Evolutionary conservation across 495 filamentous ascomycete species (phyloP).

Genomic region (Pseudomonodictys pantanalensis): DNA sequence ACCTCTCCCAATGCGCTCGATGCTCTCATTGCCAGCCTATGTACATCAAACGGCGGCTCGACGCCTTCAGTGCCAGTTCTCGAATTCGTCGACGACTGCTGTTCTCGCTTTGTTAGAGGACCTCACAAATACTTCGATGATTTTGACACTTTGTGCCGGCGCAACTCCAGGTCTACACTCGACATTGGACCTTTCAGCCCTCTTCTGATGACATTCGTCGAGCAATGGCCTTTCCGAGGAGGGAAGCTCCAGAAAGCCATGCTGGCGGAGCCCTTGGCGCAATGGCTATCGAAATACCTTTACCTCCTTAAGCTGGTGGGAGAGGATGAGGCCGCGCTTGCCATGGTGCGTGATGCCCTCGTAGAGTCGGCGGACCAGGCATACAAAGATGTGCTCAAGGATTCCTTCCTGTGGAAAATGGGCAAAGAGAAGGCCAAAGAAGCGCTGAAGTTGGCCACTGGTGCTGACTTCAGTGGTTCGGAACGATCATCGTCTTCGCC

Average conservation of each 20-base stretch:
- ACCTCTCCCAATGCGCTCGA: constrained; percentile 49
- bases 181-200: constrained; percentile 44
- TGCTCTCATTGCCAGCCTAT: constrained; percentile 53
- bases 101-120: constrained; percentile 63
- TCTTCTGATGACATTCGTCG: constrained; percentile 61
- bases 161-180: background rate
- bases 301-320: constrained; percentile 47
- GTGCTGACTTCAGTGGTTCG: constrained; percentile 28
- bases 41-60: constrained; percentile 27
- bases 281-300: constrained; percentile 56
- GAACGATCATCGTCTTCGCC: constrained; percentile 14
- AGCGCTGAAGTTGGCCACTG: constrained; percentile 14
- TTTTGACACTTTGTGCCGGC: constrained; percentile 30
- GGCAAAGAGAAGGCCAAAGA: constrained; percentile 26
- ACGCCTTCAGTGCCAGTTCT: constrained; percentile 43
- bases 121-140: constrained; percentile 68
- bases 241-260: constrained; percentile 43
- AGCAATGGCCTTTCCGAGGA: constrained; percentile 71
- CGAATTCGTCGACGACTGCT: constrained; percentile 77
- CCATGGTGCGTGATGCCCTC: constrained; percentile 45
- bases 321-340: constrained; percentile 45
- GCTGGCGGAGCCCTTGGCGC: constrained; percentile 46
- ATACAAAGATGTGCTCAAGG: constrained; percentile 15
- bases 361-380: constrained; percentile 30
- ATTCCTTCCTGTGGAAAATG: constrained; percentile 27